Base-by-base conservation (phyloP, 106 monocot genomes). In the Acorus calamus region DNA sequence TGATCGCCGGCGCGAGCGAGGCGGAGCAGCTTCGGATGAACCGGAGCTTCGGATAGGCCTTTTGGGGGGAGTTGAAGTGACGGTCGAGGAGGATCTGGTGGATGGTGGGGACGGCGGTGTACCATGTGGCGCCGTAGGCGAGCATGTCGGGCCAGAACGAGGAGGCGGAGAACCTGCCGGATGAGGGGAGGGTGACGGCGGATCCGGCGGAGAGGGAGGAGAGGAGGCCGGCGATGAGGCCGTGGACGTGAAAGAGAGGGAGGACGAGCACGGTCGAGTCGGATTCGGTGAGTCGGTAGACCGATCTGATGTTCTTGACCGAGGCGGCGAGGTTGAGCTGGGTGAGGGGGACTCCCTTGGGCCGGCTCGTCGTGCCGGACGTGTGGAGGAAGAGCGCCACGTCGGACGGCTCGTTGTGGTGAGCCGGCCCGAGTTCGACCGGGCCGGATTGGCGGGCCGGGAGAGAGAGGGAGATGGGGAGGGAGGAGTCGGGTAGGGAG, bases 1-100 rank as follows among this genome's bases (percentile, higher is more conserved):
- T 66, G 28, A 88, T 74, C 9, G 68, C 57, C 3, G 96, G 96
- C 9, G 96, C 91, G 7, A 96, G 80, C 44, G 91, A 76, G 11
- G 96, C 96, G 72, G 91, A 91, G 78, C 96, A 96, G 78, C 87
- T 87, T 12, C 96, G 86, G 62, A 96, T 73, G 85, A 96, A 96
- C 49, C 96, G 84, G 61, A 96, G 90, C 2, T 61, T 53, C 5
- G 91, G 96, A 74, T 91, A 87, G 3, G 2, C 51, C 9, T 80
- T 59, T 53, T 96, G 90, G 3, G 91, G 87, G 4, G 62, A 56
- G 9, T 75, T 5, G 3, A 75, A 55, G 71, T 91, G 96, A 8
- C 87, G 84, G 61, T 91, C 87, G 7, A 96, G 77, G n/a, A 96
- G 62, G 74, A 96, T 96, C 63, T 96, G 96, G 76, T 96, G 96